Percentiles rank a stretch among this genome's conserved stretches.
Conservation (phyloP, 2,329 filamentous ascomycete genomes). For the Verticillium klebahnii region DNA sequence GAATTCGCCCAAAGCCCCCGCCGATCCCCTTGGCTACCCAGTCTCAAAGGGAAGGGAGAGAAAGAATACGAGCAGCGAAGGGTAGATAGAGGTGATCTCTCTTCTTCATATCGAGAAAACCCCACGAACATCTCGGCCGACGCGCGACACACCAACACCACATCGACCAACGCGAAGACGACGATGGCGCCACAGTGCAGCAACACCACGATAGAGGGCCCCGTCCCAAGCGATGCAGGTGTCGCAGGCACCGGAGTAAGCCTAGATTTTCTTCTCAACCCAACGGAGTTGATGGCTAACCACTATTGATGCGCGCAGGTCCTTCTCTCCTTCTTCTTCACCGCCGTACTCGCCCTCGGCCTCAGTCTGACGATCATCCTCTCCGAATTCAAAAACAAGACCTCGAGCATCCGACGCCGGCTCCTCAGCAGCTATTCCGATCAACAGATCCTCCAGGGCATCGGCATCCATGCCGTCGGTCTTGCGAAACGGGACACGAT, state of each 20-base stretch:
- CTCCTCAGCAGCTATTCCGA: slow-evolving; percentile 62
- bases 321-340: slow-evolving; percentile 63
- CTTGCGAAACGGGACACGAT: slow-evolving; percentile 55
- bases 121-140: background rate
- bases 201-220: slow-evolving; percentile 27
- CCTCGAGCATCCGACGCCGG: slow-evolving; percentile 54
- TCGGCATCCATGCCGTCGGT: slow-evolving; percentile 62
- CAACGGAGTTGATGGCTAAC: background rate
- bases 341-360: slow-evolving; percentile 51
- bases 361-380: slow-evolving; percentile 54
- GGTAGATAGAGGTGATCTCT: background rate
- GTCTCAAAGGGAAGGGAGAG: background rate
- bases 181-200: slow-evolving; percentile 4
- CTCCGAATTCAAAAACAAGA: slow-evolving; percentile 42
- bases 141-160: background rate
- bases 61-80: background rate
- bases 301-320: slow-evolving; percentile 31
- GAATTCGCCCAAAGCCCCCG: background rate
- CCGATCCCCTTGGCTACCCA: background rate
- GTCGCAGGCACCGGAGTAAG: slow-evolving; percentile 54
- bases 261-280: background rate
- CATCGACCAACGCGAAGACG: background rate
- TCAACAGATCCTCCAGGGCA: slow-evolving; percentile 60
- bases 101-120: background rate
- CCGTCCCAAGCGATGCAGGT: slow-evolving; percentile 47